A percentile compares a stretch with the other conserved stretches of the same genome.
These are phyloP conservation scores for Suillus paluster DNA, from an alignment of 768 basidiomycete genomes.

Conservation along the genomic window DNA sequence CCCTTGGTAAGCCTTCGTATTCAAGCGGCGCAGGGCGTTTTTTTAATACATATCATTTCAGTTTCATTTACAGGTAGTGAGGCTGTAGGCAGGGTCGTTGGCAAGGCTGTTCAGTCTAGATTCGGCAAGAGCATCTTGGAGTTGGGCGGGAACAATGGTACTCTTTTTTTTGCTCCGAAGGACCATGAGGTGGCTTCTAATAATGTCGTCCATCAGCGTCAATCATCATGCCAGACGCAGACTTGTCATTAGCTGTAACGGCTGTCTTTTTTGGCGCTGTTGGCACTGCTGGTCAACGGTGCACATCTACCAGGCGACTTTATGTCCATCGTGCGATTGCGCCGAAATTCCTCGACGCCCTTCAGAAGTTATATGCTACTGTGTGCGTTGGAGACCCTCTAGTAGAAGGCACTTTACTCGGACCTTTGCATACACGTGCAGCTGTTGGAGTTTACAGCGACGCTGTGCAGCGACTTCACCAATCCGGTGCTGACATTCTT, in stretches of 20 bases:
- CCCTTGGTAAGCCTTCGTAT: slow-evolving; percentile 61
- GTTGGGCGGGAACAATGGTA: slow-evolving; percentile 95
- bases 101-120: slow-evolving; percentile 81
- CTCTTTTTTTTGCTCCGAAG: slow-evolving; percentile 21
- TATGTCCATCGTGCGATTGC: slow-evolving; percentile 87
- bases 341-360: slow-evolving; percentile 70
- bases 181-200: slow-evolving; percentile 22
- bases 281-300: slow-evolving; percentile 76
- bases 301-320: slow-evolving; percentile 91
- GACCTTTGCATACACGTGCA: slow-evolving; percentile 78
- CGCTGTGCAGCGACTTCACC: slow-evolving; percentile 64
- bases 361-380: slow-evolving; percentile 73
- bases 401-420: slow-evolving; percentile 70
- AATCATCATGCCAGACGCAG: slow-evolving; percentile 92
- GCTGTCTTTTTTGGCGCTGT: slow-evolving; percentile 94
- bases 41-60: slow-evolving; percentile 29
- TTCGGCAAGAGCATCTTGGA: slow-evolving; percentile 93
- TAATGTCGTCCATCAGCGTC: slow-evolving; percentile 59
- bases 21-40: background rate
- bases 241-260: slow-evolving; percentile 86
- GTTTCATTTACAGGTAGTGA: slow-evolving; percentile 98
- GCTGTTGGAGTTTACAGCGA: slow-evolving; percentile 69
- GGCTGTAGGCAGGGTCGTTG: slow-evolving; percentile 83
- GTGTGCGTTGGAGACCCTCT: slow-evolving; percentile 89
- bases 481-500: slow-evolving; percentile 75